A percentile compares a stretch with the other conserved stretches of the same genome.
These are phyloP conservation scores for Fusarium chlamydosporum DNA, from an alignment of 2,329 filamentous ascomycete species.

Conservation along the genomic window DNA sequence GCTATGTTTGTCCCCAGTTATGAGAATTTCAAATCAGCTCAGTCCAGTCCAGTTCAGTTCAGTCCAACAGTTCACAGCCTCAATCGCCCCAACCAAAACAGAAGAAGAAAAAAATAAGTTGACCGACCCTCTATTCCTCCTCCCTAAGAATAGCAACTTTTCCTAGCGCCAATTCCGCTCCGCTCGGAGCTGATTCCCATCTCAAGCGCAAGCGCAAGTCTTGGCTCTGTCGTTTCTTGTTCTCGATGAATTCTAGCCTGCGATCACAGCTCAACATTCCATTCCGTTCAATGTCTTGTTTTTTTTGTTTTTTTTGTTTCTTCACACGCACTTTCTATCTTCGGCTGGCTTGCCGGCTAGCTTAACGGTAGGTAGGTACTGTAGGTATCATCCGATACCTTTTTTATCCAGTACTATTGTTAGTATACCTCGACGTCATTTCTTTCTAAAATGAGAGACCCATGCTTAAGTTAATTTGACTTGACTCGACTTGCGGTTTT, in stretches of 20 bases:
- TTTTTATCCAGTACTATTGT: conserved; percentile 29
- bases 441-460: conserved; percentile 11
- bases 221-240: conserved; percentile 24
- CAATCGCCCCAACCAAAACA: conserved; percentile 45
- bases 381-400: neutral
- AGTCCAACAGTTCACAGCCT: conserved; percentile 44
- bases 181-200: conserved; percentile 40
- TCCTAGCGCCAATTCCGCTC: conserved; percentile 41
- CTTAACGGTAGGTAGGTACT: neutral
- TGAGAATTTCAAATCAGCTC: conserved; percentile 13
- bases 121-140: conserved; percentile 7
- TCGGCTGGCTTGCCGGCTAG: conserved; percentile 9
- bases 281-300: neutral
- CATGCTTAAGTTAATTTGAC: neutral
- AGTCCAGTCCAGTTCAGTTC: conserved; percentile 20
- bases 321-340: conserved; percentile 1
- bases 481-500: neutral
- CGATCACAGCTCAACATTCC: neutral
- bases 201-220: conserved; percentile 45
- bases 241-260: conserved; percentile 38
- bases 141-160: conserved; percentile 47
- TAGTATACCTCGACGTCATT: conserved; percentile 32
- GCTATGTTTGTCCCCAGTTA: conserved; percentile 19
- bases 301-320: conserved; percentile 2
- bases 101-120: conserved; percentile 23